Conservation (phyloP, 495 filamentous ascomycete species). For the Tuber microsphaerosporum region DNA sequence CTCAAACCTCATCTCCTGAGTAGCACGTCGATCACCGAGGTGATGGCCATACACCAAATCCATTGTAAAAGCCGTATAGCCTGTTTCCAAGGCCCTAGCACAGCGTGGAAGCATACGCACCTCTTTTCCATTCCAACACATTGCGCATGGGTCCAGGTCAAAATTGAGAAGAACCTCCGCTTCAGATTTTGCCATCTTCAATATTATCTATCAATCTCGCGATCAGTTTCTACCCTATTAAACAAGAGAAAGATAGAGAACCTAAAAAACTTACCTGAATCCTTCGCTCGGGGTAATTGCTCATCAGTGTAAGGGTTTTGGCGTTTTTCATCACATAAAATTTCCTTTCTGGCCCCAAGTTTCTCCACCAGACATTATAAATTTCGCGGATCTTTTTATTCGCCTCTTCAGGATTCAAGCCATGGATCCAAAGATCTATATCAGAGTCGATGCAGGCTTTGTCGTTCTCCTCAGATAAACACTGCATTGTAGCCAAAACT, state of each 20-base stretch:
- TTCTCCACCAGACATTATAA: constrained; percentile 40
- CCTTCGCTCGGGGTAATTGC: constrained; percentile 39
- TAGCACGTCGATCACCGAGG: constrained; percentile 40
- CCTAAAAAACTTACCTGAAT: constrained; percentile 25
- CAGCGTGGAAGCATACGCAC: constrained; percentile 44
- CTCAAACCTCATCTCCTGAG: constrained; percentile 28
- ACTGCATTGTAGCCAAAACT: constrained; percentile 37
- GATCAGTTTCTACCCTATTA: not conserved
- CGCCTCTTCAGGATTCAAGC: constrained; percentile 37
- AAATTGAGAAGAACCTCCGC: constrained; percentile 43
- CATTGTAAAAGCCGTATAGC: constrained; percentile 44
- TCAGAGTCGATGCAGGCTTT: constrained; percentile 29
- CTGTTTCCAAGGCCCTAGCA: constrained; percentile 44
- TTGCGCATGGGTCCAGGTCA: constrained; percentile 44
- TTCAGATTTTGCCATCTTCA: constrained; percentile 40
- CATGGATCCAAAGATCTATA: constrained; percentile 43
- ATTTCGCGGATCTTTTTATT: constrained; percentile 42
- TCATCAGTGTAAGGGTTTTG: constrained; percentile 41
- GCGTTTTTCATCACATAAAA: constrained; percentile 38
- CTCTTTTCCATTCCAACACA: constrained; percentile 42
- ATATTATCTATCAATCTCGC: constrained; percentile 24
- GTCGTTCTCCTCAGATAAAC: constrained; percentile 23
- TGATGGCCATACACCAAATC: constrained; percentile 44
- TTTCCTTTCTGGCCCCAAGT: constrained; percentile 24
- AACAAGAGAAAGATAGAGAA: not conserved